A percentile compares a stretch with the other conserved stretches of the same genome.
Conservation (phyloP, 2,329 filamentous ascomycete genomes). For the Penicillium fuscoglaucum region DNA sequence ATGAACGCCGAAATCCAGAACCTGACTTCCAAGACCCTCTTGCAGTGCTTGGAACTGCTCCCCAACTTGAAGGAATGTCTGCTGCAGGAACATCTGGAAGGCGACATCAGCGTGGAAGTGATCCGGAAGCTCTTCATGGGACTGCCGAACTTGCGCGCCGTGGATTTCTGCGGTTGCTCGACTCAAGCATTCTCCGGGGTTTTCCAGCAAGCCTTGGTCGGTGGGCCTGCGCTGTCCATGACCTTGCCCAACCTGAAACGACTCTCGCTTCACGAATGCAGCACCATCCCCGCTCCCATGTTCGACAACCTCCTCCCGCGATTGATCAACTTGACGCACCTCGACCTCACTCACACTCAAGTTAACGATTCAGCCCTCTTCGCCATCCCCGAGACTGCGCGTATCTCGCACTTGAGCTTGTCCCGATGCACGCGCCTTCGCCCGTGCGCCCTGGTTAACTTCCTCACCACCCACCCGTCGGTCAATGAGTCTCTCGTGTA, state of each 20-base stretch:
- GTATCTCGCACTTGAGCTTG: slow-evolving; percentile 74
- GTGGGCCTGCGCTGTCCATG: slow-evolving; percentile 50
- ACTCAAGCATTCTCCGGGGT: slow-evolving; percentile 65
- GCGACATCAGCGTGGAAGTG: slow-evolving; percentile 68
- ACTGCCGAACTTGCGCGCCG: slow-evolving; percentile 62
- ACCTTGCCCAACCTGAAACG: slow-evolving; percentile 61
- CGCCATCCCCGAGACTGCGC: slow-evolving; percentile 69
- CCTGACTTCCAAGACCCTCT: slow-evolving; percentile 70
- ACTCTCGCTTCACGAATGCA: slow-evolving; percentile 76
- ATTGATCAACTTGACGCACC: slow-evolving; percentile 68
- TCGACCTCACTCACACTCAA: slow-evolving; percentile 76
- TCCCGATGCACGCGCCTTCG: slow-evolving; percentile 72
- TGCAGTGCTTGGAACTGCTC: slow-evolving; percentile 69
- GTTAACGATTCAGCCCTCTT: slow-evolving; percentile 70
- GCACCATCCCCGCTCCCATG: slow-evolving; percentile 64
- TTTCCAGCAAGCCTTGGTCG: slow-evolving; percentile 58
- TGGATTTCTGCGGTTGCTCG: slow-evolving; percentile 78
- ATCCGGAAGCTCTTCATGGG: slow-evolving; percentile 69
- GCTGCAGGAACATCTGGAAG: slow-evolving; percentile 77
- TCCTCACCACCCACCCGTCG: slow-evolving; percentile 70
- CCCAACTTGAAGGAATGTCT: slow-evolving; percentile 76
- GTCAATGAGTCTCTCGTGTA: slow-evolving; percentile 65
- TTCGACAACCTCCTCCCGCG: slow-evolving; percentile 72
- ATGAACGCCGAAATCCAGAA: slow-evolving; percentile 75
- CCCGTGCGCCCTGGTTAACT: slow-evolving; percentile 66